Conservation (phyloP, 2,329 filamentous ascomycete genomes). For the Berkeleyomyces rouxiae region DNA sequence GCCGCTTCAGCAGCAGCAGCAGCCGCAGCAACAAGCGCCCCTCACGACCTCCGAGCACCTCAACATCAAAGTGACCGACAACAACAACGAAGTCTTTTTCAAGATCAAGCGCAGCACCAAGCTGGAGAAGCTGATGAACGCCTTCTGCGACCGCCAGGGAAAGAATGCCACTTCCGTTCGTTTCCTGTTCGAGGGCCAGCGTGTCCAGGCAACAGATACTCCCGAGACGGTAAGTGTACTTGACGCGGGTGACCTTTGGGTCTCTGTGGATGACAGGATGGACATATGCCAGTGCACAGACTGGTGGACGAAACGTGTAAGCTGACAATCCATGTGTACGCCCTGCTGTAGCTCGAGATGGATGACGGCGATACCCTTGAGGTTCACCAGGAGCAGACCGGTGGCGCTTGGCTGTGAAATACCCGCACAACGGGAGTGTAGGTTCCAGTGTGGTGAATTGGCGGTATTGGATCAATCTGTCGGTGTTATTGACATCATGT, state of each 20-base stretch:
- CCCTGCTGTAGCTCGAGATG: slow-evolving; percentile 67
- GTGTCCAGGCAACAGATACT: slow-evolving; percentile 76
- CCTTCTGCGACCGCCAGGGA: slow-evolving; percentile 91
- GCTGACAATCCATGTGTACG: background rate
- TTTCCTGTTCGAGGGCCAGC: slow-evolving; percentile 90
- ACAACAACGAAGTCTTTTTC: slow-evolving; percentile 99
- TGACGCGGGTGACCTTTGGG: background rate
- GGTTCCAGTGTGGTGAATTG: background rate
- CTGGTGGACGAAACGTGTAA: background rate
- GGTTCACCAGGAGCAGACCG: slow-evolving; percentile 96
- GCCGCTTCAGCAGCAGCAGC: slow-evolving; percentile 24
- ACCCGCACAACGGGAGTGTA: background rate
- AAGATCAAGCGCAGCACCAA: slow-evolving; percentile 97
- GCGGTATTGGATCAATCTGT: background rate
- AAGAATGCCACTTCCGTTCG: slow-evolving; percentile 72
- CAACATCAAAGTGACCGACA: slow-evolving; percentile 98
- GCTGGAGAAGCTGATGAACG: slow-evolving; percentile 94
- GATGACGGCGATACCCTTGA: slow-evolving; percentile 88
- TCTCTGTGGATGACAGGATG: no score
- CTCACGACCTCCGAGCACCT: slow-evolving; percentile 56
- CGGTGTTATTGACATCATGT: background rate
- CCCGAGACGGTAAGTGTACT: slow-evolving; percentile 64
- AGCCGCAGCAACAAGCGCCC: slow-evolving; percentile 13
- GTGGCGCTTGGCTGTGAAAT: slow-evolving; percentile 33
- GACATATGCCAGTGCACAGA: no score